phyloP scores from a whole-genome alignment of 2,329 filamentous ascomycete genomes.

The Colletotrichum acutatum region DNA sequence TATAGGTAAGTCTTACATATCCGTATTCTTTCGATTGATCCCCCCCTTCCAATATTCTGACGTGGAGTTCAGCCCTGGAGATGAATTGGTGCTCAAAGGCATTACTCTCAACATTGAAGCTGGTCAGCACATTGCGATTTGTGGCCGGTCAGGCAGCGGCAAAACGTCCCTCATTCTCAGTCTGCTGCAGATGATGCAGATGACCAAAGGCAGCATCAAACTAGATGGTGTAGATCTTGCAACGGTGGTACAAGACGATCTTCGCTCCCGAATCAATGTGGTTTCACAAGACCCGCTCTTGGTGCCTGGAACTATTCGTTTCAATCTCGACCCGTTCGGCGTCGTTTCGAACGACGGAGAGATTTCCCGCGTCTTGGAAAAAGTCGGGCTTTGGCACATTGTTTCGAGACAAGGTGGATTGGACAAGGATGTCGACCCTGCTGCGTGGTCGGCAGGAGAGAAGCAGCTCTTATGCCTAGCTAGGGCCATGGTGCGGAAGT shows the following conservation, averaged over 20 bases:
- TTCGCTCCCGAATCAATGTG: conserved; percentile 9
- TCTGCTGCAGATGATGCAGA: conserved; percentile 10
- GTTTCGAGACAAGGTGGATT: conserved; percentile 8
- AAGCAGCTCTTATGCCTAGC: conserved; percentile 24
- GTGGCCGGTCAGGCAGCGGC: conserved; percentile 24
- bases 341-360: neutral
- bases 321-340: conserved; percentile 12
- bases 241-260: neutral
- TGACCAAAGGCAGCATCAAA: neutral
- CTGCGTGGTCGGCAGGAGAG: conserved; percentile 16
- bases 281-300: conserved; percentile 11
- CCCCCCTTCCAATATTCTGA: neutral
- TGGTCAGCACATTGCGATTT: conserved; percentile 11
- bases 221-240: conserved; percentile 8
- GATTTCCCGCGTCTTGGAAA: neutral
- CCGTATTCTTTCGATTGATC: accelerated
- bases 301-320: conserved; percentile 3
- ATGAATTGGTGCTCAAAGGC: conserved; percentile 1
- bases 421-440: neutral
- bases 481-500: conserved; percentile 9
- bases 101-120: neutral
- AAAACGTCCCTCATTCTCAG: conserved; percentile 15
- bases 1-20: neutral
- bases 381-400: neutral
- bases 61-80: neutral